These are phyloP conservation scores for Pyrenophora teres DNA, from an alignment of 2,329 filamentous ascomycete species.

Conservation along the genomic window DNA sequence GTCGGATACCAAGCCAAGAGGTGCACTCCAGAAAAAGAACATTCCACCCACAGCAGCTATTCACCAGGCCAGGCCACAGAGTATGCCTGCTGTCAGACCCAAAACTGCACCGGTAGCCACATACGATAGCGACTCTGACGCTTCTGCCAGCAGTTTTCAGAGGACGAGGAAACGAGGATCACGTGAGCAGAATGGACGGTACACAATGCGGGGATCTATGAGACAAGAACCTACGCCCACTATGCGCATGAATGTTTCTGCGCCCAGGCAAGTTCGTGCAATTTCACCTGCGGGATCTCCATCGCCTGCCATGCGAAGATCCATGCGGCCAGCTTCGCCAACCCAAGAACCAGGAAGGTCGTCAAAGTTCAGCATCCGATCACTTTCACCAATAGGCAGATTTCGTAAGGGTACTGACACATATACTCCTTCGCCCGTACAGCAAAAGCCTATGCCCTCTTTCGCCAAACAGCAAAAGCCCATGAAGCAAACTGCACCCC, in stretches of 20 bases:
- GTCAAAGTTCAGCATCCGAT: slow-evolving; percentile 71
- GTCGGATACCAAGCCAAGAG: slow-evolving; percentile 33
- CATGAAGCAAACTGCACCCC: slow-evolving; percentile 23
- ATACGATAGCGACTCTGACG: slow-evolving; percentile 51
- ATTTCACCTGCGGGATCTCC: slow-evolving; percentile 41
- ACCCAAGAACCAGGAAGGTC: slow-evolving; percentile 39
- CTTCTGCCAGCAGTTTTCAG: slow-evolving; percentile 75
- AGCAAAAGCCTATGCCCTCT: slow-evolving; percentile 17
- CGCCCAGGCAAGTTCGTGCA: slow-evolving; percentile 51
- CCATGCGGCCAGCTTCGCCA: slow-evolving; percentile 42
- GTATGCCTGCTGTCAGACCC: slow-evolving; percentile 24
- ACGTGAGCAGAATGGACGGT: slow-evolving; percentile 50
- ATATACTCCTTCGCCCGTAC: slow-evolving; percentile 20
- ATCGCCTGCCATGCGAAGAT: slow-evolving; percentile 35
- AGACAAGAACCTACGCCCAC: slow-evolving; percentile 50
- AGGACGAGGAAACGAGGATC: slow-evolving; percentile 55
- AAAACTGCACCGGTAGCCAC: slow-evolving; percentile 30
- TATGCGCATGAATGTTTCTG: slow-evolving; percentile 36
- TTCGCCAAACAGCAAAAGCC: slow-evolving; percentile 30
- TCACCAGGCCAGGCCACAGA: slow-evolving; percentile 35
- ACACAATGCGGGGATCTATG: slow-evolving; percentile 76
- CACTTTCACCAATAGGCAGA: slow-evolving; percentile 68
- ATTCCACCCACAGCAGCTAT: slow-evolving; percentile 35
- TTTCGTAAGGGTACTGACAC: slow-evolving; percentile 48
- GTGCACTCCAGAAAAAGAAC: slow-evolving; percentile 48